Conservation (phyloP, 2,329 filamentous ascomycete genomes). For the Drechmeria coniospora region DNA sequence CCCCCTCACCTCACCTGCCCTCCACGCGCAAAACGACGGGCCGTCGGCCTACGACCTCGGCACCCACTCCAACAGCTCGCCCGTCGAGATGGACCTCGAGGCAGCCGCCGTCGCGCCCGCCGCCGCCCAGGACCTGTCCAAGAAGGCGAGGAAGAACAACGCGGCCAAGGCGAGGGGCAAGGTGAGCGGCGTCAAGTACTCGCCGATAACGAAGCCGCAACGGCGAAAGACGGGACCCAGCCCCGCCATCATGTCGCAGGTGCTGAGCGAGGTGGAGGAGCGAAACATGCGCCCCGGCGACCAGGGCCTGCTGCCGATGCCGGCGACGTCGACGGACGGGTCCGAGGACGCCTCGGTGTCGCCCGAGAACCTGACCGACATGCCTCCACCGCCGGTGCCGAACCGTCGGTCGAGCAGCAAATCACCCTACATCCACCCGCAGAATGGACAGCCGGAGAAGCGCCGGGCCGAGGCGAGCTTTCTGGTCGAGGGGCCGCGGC, state of each 20-base stretch:
- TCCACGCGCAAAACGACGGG: constrained; percentile 53
- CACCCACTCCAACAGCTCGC: constrained; percentile 34
- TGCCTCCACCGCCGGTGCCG: constrained; percentile 54
- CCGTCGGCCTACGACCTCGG: constrained; percentile 29
- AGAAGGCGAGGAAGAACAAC: constrained; percentile 37
- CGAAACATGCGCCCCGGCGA: constrained; percentile 16
- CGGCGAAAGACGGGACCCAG: constrained; percentile 36
- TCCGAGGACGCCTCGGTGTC: constrained; percentile 51
- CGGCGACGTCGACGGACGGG: constrained; percentile 30
- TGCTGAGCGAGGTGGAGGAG: constrained; percentile 37
- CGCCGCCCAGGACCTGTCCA: constrained; percentile 30
- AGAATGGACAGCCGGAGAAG: constrained; percentile 20
- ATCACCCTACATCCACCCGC: constrained; percentile 51
- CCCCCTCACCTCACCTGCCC: constrained; percentile 64
- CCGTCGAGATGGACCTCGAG: constrained; percentile 41
- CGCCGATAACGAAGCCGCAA: constrained; percentile 56
- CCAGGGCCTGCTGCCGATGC: constrained; percentile 20
- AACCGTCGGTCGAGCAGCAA: constrained; percentile 46
- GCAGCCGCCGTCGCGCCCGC: constrained; percentile 18
- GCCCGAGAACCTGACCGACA: constrained; percentile 46
- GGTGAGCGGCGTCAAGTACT: constrained; percentile 47
- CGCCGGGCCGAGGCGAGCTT: no score
- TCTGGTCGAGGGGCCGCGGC: no score
- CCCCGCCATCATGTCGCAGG: constrained; percentile 39
- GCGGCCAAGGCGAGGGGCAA: constrained; percentile 36